phyloP scores from a whole-genome alignment of 2,329 filamentous ascomycete species.

The Colletotrichum destructivum region DNA sequence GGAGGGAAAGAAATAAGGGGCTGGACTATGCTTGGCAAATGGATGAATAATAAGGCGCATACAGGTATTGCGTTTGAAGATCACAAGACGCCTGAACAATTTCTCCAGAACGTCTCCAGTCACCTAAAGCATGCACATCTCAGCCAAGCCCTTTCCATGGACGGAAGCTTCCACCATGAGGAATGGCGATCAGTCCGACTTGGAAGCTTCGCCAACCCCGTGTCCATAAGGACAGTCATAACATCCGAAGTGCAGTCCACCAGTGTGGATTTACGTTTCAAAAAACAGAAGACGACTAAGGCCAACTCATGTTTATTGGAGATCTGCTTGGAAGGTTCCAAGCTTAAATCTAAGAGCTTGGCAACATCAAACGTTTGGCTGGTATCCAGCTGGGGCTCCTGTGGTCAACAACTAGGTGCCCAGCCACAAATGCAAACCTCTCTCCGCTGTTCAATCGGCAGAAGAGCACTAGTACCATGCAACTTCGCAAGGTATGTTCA shows the following conservation, averaged over 20 bases:
- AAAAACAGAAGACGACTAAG: too few species aligned
- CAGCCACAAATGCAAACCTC: not conserved
- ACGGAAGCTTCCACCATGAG: too few species aligned
- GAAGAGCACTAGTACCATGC: not conserved
- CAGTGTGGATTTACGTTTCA: too few species aligned
- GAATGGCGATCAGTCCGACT: not conserved
- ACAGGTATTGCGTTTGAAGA: not conserved
- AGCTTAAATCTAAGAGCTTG: slow-evolving; percentile 26
- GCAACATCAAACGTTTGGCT: not conserved
- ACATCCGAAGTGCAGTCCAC: not conserved
- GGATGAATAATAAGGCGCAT: slow-evolving; percentile 77
- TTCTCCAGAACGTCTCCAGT: not conserved
- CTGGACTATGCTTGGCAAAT: slow-evolving; percentile 96
- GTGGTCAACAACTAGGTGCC: not conserved
- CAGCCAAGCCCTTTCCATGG: too few species aligned
- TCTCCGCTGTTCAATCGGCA: not conserved
- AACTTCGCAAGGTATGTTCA: not conserved
- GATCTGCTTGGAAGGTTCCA: not conserved
- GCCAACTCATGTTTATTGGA: slow-evolving; percentile 4
- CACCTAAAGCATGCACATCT: too few species aligned
- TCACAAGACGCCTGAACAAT: too few species aligned
- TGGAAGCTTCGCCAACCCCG: not conserved
- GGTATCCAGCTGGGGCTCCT: not conserved
- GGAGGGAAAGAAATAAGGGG: slow-evolving; percentile 80
- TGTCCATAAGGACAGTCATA: not conserved